Evolutionary conservation across 257 asterid species (phyloP).

Genomic region (Solanum etuberosum): DNA sequence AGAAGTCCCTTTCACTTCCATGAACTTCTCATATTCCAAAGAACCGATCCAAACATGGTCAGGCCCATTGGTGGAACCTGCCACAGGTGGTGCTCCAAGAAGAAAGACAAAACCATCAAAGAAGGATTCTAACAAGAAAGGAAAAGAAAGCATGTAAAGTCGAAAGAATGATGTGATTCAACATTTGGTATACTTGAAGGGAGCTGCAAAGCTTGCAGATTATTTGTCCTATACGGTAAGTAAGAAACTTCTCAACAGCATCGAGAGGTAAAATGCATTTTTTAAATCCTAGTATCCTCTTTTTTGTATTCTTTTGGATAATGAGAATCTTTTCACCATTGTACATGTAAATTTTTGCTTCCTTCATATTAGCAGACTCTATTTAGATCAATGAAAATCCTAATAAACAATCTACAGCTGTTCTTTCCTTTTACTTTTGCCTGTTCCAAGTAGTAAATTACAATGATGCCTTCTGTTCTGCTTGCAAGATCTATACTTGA

Average conservation of each 20-base stretch:
- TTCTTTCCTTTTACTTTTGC: neutral
- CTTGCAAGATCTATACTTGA: neutral
- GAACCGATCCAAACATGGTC: constrained; percentile 84
- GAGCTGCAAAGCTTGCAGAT: constrained; percentile 11
- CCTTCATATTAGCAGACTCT: neutral
- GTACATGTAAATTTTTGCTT: neutral
- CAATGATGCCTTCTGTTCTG: neutral
- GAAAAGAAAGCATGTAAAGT: constrained; percentile 27
- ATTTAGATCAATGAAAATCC: neutral
- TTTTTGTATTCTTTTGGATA: constrained; percentile 4
- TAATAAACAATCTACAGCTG: neutral
- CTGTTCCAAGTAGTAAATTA: neutral
- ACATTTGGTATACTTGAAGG: constrained; percentile 8
- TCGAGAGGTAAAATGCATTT: neutral
- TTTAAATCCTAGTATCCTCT: neutral
- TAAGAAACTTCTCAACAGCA: neutral
- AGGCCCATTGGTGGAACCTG: constrained; percentile 63
- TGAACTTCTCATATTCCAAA: constrained; percentile 62
- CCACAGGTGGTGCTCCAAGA: constrained; percentile 27
- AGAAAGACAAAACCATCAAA: constrained; percentile 44
- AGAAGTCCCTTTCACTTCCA: constrained; percentile 58
- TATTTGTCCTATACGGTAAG: neutral
- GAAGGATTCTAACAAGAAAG: constrained; percentile 37
- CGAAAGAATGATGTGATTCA: neutral
- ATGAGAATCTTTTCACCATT: neutral